A percentile compares a stretch with the other conserved stretches of the same genome.
These are phyloP conservation scores for Nitzschia sp. DNA, from an alignment of 108 stramenopile genomes.

Conservation along the genomic window DNA sequence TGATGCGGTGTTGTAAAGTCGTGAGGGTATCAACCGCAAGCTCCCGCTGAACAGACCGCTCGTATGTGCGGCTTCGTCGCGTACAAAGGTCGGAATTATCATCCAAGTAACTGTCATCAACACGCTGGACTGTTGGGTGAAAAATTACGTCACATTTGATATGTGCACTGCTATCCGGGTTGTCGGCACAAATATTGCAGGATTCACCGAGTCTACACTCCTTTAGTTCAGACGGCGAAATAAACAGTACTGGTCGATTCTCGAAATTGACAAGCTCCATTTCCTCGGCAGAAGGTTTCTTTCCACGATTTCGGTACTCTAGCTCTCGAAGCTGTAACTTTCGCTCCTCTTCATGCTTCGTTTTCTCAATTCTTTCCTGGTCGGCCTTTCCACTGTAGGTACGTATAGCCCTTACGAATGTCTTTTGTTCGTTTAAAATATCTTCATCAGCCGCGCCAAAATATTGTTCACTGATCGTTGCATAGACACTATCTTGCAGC, in stretches of 20 bases:
- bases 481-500: not conserved
- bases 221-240: not conserved
- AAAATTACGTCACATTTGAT: not conserved
- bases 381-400: constrained; percentile 31
- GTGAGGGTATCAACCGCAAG: not conserved
- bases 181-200: not conserved
- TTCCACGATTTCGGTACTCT: constrained; percentile 13
- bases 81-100: not conserved
- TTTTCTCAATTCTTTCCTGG: constrained; percentile 37
- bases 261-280: constrained; percentile 7
- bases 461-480: not conserved
- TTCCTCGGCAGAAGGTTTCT: constrained; percentile 5
- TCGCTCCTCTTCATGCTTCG: constrained; percentile 27
- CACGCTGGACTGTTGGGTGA: not conserved
- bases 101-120: not conserved
- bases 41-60: not conserved
- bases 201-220: not conserved
- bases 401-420: constrained; percentile 10
- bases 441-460: not conserved
- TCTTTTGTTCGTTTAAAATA: constrained; percentile 13
- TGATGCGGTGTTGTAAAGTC: constrained; percentile 10
- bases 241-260: not conserved
- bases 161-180: not conserved
- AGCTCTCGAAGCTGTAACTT: constrained; percentile 9
- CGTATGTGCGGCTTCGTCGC: constrained; percentile 6